These are phyloP conservation scores for Botrytis sinoallii DNA, from an alignment of 2,329 filamentous ascomycete genomes.

Conservation along the genomic window DNA sequence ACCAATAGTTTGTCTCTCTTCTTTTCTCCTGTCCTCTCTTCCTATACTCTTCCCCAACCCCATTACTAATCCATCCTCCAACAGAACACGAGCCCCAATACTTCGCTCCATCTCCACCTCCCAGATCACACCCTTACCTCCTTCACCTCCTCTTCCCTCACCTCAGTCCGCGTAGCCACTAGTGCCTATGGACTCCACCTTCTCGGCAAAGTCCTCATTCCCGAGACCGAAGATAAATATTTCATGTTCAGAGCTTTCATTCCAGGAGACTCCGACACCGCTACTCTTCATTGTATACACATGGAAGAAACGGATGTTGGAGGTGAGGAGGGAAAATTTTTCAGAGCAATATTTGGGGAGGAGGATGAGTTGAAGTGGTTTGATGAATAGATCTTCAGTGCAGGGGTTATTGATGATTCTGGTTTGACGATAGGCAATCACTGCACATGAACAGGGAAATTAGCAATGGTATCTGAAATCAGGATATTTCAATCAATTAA, in stretches of 20 bases:
- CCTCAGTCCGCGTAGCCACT: slow-evolving; percentile 44
- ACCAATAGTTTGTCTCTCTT: slow-evolving; percentile 41
- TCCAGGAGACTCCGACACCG: slow-evolving; percentile 41
- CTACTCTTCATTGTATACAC: slow-evolving; percentile 47
- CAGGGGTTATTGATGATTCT: background rate
- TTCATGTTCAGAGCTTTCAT: slow-evolving; percentile 50
- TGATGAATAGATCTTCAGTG: slow-evolving; percentile 41
- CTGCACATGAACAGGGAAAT: background rate
- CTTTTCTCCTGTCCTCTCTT: background rate
- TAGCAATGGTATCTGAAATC: background rate
- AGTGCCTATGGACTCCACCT: slow-evolving; percentile 49
- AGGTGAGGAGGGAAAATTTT: slow-evolving; percentile 43
- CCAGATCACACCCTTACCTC: slow-evolving; percentile 34
- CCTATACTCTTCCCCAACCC: background rate
- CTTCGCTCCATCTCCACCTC: slow-evolving; percentile 46
- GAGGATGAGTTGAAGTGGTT: slow-evolving; percentile 54
- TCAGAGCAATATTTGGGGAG: slow-evolving; percentile 46
- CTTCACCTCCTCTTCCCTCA: slow-evolving; percentile 42
- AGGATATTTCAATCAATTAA: background rate
- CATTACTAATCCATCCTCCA: background rate
- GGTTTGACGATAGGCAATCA: background rate
- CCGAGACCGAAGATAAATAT: slow-evolving; percentile 42
- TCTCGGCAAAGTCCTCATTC: slow-evolving; percentile 49
- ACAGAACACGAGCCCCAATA: slow-evolving; percentile 54
- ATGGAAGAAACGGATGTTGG: slow-evolving; percentile 44